Percentiles rank a stretch among this genome's conserved stretches.
phyloP scores from a whole-genome alignment of 1,284 basidiomycete genomes.

The Cryptococcus amylolentus region DNA sequence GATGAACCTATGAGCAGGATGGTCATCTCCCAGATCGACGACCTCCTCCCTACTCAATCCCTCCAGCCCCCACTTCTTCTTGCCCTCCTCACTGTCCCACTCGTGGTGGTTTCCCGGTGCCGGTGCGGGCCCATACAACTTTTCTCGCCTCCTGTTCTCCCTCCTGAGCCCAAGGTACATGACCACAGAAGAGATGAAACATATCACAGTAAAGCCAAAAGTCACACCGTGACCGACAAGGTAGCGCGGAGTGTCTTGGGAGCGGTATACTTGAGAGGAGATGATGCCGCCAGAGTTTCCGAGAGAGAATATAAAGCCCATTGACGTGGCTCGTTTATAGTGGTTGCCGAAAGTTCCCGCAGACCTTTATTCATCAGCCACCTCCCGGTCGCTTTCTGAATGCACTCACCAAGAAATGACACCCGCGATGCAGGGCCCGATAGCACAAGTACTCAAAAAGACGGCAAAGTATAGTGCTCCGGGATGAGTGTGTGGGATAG shows the following conservation, averaged over 20 bases:
- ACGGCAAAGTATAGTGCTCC: slow-evolving; percentile 51
- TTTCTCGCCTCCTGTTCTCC: slow-evolving; percentile 48
- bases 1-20: slow-evolving; percentile 42
- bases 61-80: slow-evolving; percentile 46
- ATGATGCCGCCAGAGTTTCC: slow-evolving; percentile 54
- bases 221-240: slow-evolving; percentile 46
- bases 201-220: slow-evolving; percentile 43
- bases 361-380: neutral
- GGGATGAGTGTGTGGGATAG: slow-evolving; percentile 19
- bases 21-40: slow-evolving; percentile 50
- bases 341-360: neutral
- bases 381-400: too few species aligned
- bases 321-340: slow-evolving; percentile 48
- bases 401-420: slow-evolving; percentile 47
- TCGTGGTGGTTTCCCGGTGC: slow-evolving; percentile 63
- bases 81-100: slow-evolving; percentile 39
- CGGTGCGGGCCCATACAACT: slow-evolving; percentile 40
- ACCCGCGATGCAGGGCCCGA: slow-evolving; percentile 50
- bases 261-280: slow-evolving; percentile 48
- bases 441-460: slow-evolving; percentile 48
- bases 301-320: slow-evolving; percentile 53
- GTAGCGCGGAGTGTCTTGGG: slow-evolving; percentile 39
- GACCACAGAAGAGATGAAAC: slow-evolving; percentile 38
- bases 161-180: slow-evolving; percentile 39
- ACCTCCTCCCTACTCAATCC: slow-evolving; percentile 49